These are phyloP conservation scores for Fusarium fracticaudum DNA, from an alignment of 2,329 filamentous ascomycete species.

Conservation along the genomic window DNA sequence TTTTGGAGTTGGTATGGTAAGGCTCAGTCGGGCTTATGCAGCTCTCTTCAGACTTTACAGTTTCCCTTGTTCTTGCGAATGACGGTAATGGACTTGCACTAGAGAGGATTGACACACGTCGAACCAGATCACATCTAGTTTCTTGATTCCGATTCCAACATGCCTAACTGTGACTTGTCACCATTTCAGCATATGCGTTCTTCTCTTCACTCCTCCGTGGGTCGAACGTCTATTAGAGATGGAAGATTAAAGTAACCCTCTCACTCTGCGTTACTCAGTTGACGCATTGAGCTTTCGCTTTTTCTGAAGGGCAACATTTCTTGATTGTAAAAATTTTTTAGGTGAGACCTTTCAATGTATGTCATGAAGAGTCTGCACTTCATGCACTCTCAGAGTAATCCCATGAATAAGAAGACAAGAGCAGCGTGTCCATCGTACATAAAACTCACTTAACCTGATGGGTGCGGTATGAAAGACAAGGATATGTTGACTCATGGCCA, in stretches of 20 bases:
- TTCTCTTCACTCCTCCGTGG: constrained; percentile 59
- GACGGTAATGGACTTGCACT: constrained; percentile 27
- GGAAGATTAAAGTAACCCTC: constrained; percentile 61
- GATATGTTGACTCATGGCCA: not conserved
- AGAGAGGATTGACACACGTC: not conserved
- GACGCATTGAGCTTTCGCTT: constrained; percentile 57
- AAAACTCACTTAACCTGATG: not conserved
- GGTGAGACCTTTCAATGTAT: not conserved
- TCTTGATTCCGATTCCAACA: not conserved
- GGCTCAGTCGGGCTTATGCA: constrained; percentile 10
- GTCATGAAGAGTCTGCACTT: not conserved
- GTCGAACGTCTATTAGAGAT: constrained; percentile 64
- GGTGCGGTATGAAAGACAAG: not conserved
- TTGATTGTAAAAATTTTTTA: not conserved
- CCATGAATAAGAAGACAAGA: not conserved
- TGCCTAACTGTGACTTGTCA: constrained; percentile 21
- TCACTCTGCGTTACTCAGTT: constrained; percentile 61
- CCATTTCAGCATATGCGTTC: constrained; percentile 67
- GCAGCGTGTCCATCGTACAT: not conserved
- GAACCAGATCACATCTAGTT: not conserved
- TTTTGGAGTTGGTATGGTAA: constrained; percentile 32
- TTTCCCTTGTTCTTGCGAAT: constrained; percentile 13
- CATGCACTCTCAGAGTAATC: not conserved
- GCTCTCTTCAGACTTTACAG: not conserved
- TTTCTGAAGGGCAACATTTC: constrained; percentile 58